These are phyloP conservation scores for Torulaspora gathmanii DNA, from an alignment of 805 yeast genomes.

Conservation along the genomic window DNA sequence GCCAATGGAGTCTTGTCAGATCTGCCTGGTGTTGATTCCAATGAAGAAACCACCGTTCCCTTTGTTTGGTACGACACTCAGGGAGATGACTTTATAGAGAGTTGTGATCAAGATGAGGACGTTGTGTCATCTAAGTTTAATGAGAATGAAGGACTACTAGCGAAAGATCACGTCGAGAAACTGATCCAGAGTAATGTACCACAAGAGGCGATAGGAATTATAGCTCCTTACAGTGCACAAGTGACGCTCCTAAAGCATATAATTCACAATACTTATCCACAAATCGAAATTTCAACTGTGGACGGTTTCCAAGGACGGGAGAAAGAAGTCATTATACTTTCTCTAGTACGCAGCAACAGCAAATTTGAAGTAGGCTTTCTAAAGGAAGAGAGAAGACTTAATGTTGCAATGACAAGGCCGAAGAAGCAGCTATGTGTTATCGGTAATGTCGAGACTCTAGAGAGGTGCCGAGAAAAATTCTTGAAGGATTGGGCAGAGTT, in stretches of 20 bases:
- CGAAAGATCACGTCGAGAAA: constrained; percentile 48
- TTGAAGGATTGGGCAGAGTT: constrained; percentile 63
- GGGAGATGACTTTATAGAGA: constrained; percentile 78
- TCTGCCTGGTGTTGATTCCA: constrained; percentile 44
- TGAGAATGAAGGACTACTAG: constrained; percentile 68
- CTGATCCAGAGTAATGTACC: constrained; percentile 51
- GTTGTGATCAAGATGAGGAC: constrained; percentile 34
- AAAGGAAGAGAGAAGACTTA: constrained; percentile 70
- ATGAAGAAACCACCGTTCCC: constrained; percentile 53
- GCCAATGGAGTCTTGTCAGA: constrained; percentile 50
- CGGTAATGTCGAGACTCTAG: constrained; percentile 77
- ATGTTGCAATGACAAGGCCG: constrained; percentile 92
- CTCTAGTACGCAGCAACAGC: constrained; percentile 79
- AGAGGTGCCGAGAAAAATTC: constrained; percentile 40
- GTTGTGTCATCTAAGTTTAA: constrained; percentile 60
- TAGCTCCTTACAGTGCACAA: constrained; percentile 89
- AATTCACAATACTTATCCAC: constrained; percentile 39
- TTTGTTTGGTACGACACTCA: constrained; percentile 89
- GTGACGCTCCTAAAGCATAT: constrained; percentile 54
- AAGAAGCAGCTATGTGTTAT: constrained; percentile 77
- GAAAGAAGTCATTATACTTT: constrained; percentile 75
- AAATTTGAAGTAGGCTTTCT: constrained; percentile 73
- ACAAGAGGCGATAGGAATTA: constrained; percentile 66
- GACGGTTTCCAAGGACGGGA: constrained; percentile 98
- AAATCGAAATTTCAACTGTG: constrained; percentile 77